These are phyloP conservation scores for Nitzschia putrida DNA, from an alignment of 108 stramenopile genomes.

Conservation along the genomic window DNA sequence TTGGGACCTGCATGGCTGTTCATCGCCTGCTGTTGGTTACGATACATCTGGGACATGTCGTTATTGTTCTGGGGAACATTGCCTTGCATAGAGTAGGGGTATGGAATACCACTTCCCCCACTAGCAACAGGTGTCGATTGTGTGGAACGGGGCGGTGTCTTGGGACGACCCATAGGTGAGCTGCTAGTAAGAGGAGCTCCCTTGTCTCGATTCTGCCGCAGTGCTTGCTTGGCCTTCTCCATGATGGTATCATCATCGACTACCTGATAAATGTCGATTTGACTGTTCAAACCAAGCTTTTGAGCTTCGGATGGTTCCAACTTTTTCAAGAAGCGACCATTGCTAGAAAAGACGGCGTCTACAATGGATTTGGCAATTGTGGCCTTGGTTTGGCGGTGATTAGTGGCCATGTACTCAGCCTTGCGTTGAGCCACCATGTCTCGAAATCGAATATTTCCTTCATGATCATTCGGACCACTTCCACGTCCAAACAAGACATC, in stretches of 20 bases:
- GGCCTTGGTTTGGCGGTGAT: constrained; percentile 63
- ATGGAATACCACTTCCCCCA: neutral
- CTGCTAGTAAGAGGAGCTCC: neutral
- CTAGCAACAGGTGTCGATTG: neutral
- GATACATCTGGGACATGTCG: neutral
- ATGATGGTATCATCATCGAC: constrained; percentile 58
- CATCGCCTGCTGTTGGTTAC: constrained; percentile 1
- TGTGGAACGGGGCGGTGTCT: neutral
- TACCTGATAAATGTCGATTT: constrained; percentile 43
- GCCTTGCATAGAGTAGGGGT: constrained; percentile 4
- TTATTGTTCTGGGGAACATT: constrained; percentile 6
- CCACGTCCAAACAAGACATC: constrained; percentile 82
- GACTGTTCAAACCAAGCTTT: constrained; percentile 45
- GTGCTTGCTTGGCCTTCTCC: constrained; percentile 73
- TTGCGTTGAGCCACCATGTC: constrained; percentile 48
- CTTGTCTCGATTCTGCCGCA: constrained; percentile 56
- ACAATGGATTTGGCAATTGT: constrained; percentile 78
- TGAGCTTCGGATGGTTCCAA: constrained; percentile 38
- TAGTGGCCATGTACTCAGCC: constrained; percentile 53
- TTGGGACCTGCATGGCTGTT: constrained; percentile 3
- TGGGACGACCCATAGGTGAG: neutral
- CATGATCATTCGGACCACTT: constrained; percentile 70
- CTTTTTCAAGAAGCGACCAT: constrained; percentile 80
- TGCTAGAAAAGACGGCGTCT: constrained; percentile 51
- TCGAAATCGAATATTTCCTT: constrained; percentile 77